Evolutionary conservation across 371 early-diverging fungal genomes (phyloP), one percentile per base, ranked within the genome.

Genomic region (Lichtheimia ramosa): DNA sequence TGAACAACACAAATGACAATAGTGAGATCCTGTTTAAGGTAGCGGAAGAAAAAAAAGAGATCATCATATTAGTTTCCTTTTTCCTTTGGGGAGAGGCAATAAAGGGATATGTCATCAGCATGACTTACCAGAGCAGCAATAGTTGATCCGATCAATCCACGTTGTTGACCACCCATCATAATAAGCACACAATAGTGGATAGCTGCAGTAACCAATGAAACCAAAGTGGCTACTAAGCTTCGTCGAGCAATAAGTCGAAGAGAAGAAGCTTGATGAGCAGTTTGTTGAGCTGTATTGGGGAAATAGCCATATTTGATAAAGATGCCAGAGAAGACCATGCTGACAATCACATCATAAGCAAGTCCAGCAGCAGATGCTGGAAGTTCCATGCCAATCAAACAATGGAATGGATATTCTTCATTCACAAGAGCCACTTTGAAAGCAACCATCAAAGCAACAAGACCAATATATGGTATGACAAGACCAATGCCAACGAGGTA

Each of bases 161-260:
- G 67, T 43, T 62, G 61, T 55, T 58, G 54, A 13, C 68, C 71
- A 51, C 65, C 49, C 52, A 73, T 63, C n/a, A 55, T 23, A 34
- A 80, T 72, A 16, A 77, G 62, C 2, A 75, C 68, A 42, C 68
- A 66, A 20, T 76, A 70, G 43, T 73, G 76, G 52, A 58, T 63
- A 13, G 72, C 58, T 34, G 72, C 66, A 3, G 71, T 56, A 13
- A 73, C 3, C 42, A 77, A 25, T 0, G 81, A 64, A n/a, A 72
- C 54, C 20, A 80, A 39, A 10, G 75, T 68, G 1, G 72, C 77
- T 34, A 75, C 43, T 21, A 73, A 53, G 5, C 69, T 74, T n/a
- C 81, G 73, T 24, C 71, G 69, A 14, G 81, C 75, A 7, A 74
- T 71, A 39, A 74, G 64, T 7, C 70, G 67, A 18, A 80, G 67